Base-by-base conservation (phyloP, 2,329 filamentous ascomycete genomes). In the Ploettnerulaceae sp. region DNA sequence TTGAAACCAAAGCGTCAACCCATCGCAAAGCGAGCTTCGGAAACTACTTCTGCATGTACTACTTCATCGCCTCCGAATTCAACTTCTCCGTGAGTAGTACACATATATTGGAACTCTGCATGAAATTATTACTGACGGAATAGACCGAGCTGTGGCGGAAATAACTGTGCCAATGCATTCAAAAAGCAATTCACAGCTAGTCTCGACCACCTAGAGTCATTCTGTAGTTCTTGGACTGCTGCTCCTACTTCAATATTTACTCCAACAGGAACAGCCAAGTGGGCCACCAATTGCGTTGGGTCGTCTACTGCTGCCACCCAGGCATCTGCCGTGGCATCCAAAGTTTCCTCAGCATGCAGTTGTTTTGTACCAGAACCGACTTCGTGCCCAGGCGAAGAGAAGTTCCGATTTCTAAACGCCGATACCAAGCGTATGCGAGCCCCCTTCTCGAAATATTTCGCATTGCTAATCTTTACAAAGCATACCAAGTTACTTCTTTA, bases 401-500 rank as follows among this genome's bases (percentile, higher is more conserved):
- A 24, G 12, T 49, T 47, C 15, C 33, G 49, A 35, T 54, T 54
- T 20, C 35, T 48, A 14, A 53, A 36, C 14, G 24, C 40, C 5
- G 26, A 39, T 42, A 49, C 48, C 2, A 40, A 49, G 36, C 20
- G 51, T 53, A 36, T 35, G 32, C 24, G n/a, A n/a, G n/a, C n/a
- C n/a, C n/a, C n/a, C n/a, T n/a, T n/a, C n/a, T n/a, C n/a, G n/a
- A n/a, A 18, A 4, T n/a, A 21, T n/a, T 31, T 21, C 4, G 12
- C 3, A 31, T 14, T 11, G 7, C 26, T 42, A 39, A 37, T 34
- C n/a, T 14, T 3, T 4, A 9, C 26, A 3, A 21, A 67, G 53
- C 39, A 39, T 57, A 42, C 28, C 42, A 47, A 22, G 55, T 57
- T 2, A 36, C 42, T 25, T 45, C 47, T 5, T 44, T 59, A 9